A percentile compares a stretch with the other conserved stretches of the same genome.
Evolutionary conservation across 1,284 basidiomycete species (phyloP).

Genomic region (Apiotrichum brassicae): DNA sequence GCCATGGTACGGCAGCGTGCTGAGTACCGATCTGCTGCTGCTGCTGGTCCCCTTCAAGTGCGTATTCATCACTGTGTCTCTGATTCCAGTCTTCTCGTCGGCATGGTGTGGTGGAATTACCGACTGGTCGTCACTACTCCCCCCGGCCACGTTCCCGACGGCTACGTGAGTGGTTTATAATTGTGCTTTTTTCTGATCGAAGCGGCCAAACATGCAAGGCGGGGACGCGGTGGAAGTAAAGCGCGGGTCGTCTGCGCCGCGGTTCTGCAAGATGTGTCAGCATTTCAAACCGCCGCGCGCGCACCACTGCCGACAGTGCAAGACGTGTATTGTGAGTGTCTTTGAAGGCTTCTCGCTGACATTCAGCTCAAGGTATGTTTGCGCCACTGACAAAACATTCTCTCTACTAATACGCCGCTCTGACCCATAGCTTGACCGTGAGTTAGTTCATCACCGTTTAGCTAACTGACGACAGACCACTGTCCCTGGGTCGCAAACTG

Average conservation of each 20-base stretch:
- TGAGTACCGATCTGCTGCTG: constrained; percentile 64
- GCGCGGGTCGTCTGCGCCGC: constrained; percentile 66
- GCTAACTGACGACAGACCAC: constrained; percentile 62
- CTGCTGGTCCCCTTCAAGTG: constrained; percentile 86
- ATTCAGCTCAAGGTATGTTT: constrained; percentile 54
- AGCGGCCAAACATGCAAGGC: constrained; percentile 67
- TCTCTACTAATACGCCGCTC: not conserved
- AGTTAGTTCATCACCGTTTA: not conserved
- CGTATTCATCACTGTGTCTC: constrained; percentile 31
- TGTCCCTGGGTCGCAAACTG: constrained; percentile 53
- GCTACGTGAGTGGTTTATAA: constrained; percentile 59
- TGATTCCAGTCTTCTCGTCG: constrained; percentile 59
- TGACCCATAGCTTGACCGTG: constrained; percentile 29
- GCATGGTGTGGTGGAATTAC: constrained; percentile 80
- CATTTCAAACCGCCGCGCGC: constrained; percentile 54
- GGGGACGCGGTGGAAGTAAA: constrained; percentile 78
- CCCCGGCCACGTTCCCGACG: constrained; percentile 71
- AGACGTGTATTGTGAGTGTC: constrained; percentile 52
- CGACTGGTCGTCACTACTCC: constrained; percentile 69
- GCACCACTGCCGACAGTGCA: constrained; percentile 84
- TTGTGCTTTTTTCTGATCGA: not conserved
- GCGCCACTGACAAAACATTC: constrained; percentile 7
- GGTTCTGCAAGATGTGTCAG: constrained; percentile 70
- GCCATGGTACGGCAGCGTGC: constrained; percentile 74
- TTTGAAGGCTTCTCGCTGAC: not conserved